Evolutionary conservation across 805 yeast genomes (phyloP).

Genomic region (Candida pini): DNA sequence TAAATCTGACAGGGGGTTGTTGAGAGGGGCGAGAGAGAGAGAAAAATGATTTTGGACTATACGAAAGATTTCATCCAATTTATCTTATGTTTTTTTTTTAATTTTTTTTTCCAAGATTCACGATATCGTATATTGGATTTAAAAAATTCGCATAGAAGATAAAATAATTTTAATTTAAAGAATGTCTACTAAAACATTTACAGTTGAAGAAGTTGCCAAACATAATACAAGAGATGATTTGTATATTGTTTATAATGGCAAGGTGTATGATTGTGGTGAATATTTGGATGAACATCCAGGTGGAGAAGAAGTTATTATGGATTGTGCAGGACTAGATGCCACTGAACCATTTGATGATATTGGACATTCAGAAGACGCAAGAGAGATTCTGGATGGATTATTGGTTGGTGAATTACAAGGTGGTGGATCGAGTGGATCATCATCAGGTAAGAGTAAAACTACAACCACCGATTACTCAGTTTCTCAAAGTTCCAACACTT

Average conservation of each 20-base stretch:
- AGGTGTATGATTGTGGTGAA: slow-evolving; percentile 68
- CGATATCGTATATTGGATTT: slow-evolving; percentile 1
- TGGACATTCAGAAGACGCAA: slow-evolving; percentile 97
- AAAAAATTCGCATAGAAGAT: too few relatives aligned
- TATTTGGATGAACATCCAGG: slow-evolving; percentile 76
- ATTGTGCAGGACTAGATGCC: slow-evolving; percentile 76
- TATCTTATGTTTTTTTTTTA: too few relatives aligned
- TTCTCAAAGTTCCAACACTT: slow-evolving; percentile 17
- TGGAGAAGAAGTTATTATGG: slow-evolving; percentile 65
- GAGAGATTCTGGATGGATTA: slow-evolving; percentile 62
- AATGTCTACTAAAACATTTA: slow-evolving; percentile 49
- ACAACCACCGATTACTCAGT: slow-evolving; percentile 11
- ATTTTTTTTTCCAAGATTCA: slow-evolving; percentile 2
- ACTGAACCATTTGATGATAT: slow-evolving; percentile 76
- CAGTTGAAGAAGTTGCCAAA: slow-evolving; percentile 60
- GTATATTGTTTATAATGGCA: slow-evolving; percentile 80
- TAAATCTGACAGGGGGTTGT: too few relatives aligned
- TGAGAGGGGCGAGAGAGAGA: too few relatives aligned
- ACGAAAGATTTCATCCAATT: too few relatives aligned
- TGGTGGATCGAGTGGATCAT: too few relatives aligned
- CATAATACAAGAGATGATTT: slow-evolving; percentile 74
- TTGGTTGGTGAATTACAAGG: slow-evolving; percentile 73
- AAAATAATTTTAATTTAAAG: too few relatives aligned
- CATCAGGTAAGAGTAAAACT: slow-evolving; percentile 35
- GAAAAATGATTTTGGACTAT: too few relatives aligned